Percentiles rank a stretch among this genome's conserved stretches.
Conservation (phyloP, 2,329 filamentous ascomycete species). For the Pezicula rhizophila region DNA sequence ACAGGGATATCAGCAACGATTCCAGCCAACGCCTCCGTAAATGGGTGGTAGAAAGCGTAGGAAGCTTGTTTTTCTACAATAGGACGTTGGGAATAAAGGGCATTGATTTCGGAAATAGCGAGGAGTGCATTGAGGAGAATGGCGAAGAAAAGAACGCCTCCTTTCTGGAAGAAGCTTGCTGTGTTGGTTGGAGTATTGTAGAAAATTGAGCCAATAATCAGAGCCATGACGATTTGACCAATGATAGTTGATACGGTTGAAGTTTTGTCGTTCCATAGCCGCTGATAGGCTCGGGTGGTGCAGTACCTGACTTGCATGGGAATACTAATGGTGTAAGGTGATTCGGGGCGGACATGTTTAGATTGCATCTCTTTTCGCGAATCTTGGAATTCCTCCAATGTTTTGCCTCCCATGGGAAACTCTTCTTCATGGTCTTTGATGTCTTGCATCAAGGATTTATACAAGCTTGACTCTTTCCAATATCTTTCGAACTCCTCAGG, state of each 20-base stretch:
- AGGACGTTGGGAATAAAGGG: slow-evolving; percentile 74
- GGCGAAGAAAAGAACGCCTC: slow-evolving; percentile 62
- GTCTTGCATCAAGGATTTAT: slow-evolving; percentile 37
- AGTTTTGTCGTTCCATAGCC: slow-evolving; percentile 69
- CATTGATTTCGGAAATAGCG: slow-evolving; percentile 59
- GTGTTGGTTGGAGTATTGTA: slow-evolving; percentile 51
- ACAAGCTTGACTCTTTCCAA: slow-evolving; percentile 41
- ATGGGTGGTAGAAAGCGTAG: slow-evolving; percentile 88
- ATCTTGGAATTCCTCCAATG: slow-evolving; percentile 32
- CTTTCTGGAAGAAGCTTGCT: slow-evolving; percentile 54
- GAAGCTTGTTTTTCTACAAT: slow-evolving; percentile 87
- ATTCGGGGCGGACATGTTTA: slow-evolving; percentile 55
- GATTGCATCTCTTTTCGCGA: slow-evolving; percentile 32
- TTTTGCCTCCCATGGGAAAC: slow-evolving; percentile 28
- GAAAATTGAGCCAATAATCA: slow-evolving; percentile 60
- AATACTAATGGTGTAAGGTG: slow-evolving; percentile 79
- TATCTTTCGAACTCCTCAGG: slow-evolving; percentile 48
- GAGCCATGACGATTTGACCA: slow-evolving; percentile 42
- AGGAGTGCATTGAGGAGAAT: slow-evolving; percentile 63
- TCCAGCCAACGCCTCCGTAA: slow-evolving; percentile 78
- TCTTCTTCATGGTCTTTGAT: slow-evolving; percentile 45
- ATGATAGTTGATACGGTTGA: slow-evolving; percentile 49
- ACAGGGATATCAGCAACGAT: slow-evolving; percentile 84
- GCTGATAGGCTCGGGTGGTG: slow-evolving; percentile 72
- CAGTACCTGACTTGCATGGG: slow-evolving; percentile 72